Evolutionary conservation across 176 grass and related monocot genomes (phyloP).

Genomic region (Hsuehochloa calcarea): DNA sequence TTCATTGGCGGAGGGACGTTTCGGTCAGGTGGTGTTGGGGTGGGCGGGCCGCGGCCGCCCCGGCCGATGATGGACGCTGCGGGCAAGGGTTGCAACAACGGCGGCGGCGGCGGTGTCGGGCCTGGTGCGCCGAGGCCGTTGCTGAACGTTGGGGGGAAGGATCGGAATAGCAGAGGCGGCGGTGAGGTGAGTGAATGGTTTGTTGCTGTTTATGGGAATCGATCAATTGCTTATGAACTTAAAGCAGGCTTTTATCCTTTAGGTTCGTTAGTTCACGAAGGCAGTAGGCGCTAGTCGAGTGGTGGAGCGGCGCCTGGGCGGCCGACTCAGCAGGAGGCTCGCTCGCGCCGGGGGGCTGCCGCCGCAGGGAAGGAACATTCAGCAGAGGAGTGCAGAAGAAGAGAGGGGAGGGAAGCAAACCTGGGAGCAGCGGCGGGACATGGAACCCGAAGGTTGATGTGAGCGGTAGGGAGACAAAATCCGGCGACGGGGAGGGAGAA

Average conservation of each 20-base stretch:
- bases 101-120: background rate
- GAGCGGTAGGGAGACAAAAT: too few species aligned
- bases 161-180: background rate
- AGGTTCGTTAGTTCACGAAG: background rate
- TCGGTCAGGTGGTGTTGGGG: constrained; percentile 7
- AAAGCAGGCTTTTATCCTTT: background rate
- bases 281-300: too few species aligned
- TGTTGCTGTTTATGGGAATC: background rate
- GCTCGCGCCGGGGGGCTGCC: too few species aligned
- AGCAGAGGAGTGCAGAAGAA: too few species aligned
- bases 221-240: constrained; percentile 11
- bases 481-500: too few species aligned
- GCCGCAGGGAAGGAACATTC: too few species aligned
- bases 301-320: too few species aligned
- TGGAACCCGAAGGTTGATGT: too few species aligned
- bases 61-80: constrained; percentile 18
- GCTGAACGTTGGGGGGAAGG: constrained; percentile 16
- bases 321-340: too few species aligned
- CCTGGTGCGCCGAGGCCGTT: background rate
- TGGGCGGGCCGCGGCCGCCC: constrained; percentile 14
- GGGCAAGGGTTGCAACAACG: background rate
- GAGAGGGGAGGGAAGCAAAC: too few species aligned
- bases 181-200: constrained; percentile 43
- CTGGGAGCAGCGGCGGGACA: too few species aligned
- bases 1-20: constrained; percentile 36